A percentile compares a stretch with the other conserved stretches of the same genome.
Conservation (phyloP, 345 rosid species). For the Citropsis articulata region DNA sequence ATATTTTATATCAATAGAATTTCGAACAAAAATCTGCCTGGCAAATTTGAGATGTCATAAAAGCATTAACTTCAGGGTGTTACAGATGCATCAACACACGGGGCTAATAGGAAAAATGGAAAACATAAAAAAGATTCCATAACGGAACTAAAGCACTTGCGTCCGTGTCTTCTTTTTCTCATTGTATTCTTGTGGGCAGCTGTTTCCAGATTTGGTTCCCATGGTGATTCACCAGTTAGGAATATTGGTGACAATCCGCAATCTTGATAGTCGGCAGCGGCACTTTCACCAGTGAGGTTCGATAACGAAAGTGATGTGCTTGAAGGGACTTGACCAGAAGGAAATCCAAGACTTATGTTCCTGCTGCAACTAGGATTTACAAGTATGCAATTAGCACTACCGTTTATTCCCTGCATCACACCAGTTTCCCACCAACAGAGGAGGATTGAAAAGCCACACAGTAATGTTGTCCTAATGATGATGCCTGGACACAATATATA, state of each 20-base stretch:
- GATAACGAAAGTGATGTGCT: constrained; percentile 56
- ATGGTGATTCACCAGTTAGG: constrained; percentile 59
- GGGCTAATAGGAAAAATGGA: background rate
- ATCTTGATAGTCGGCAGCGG: constrained; percentile 60
- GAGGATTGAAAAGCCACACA: constrained; percentile 35
- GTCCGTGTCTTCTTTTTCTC: constrained; percentile 71
- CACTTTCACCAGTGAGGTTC: constrained; percentile 60
- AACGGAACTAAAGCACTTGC: constrained; percentile 31
- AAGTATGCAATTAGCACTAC: constrained; percentile 27
- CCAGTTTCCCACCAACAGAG: constrained; percentile 19
- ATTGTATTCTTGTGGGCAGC: constrained; percentile 69
- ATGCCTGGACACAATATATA: constrained; percentile 38
- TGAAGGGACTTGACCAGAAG: constrained; percentile 51
- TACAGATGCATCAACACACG: background rate
- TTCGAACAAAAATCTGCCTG: background rate
- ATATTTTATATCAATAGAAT: background rate
- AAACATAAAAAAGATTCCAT: background rate
- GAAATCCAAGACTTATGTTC: constrained; percentile 46
- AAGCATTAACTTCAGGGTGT: too few species aligned
- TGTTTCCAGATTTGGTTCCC: constrained; percentile 67
- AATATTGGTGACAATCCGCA: constrained; percentile 54
- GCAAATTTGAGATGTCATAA: background rate
- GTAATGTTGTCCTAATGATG: constrained; percentile 51
- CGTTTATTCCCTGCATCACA: constrained; percentile 28
- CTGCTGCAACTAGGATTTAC: constrained; percentile 41